Base-by-base conservation (phyloP, 495 filamentous ascomycete species). In the Rhypophila decipiens region DNA sequence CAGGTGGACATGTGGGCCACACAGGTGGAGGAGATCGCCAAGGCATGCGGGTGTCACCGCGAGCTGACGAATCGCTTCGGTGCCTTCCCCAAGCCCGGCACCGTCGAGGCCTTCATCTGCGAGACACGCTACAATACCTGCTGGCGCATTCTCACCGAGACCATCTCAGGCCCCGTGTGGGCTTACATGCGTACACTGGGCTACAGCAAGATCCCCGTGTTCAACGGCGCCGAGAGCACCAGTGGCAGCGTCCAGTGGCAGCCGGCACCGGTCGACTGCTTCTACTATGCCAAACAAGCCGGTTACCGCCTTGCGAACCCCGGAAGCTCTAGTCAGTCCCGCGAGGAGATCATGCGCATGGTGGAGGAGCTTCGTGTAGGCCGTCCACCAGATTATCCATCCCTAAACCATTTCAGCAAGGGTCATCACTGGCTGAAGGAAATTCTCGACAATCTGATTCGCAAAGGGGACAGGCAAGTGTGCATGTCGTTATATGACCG, bases 121-220 rank as follows among this genome's bases (percentile, higher is more conserved):
- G 34, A 55, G 39, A 37, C 44, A n/a, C 52, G 52, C 20, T 55
- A 47, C 48, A 39, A 42, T 5, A 21, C 39, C 4, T 47, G 48
- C 48, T 55, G 52, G 52, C 44, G 43, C n/a, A 51, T 55, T 20
- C 52, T 55, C 4, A 24, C 31, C 31, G 52, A 47, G 42, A 51
- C 52, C 42, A 46, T 55, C 17, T 55, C 52, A 13, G 47, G 47
- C 19, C 39, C 38, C 13, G 49, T 51, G 37, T 55, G 52, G 52
- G 43, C 52, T 3, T 55, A 55, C 48, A 55, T 55, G 52, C 52
- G 52, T 24, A 40, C 35, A 4, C 34, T 55, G 18, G 52, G 52
- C 11, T 51, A 47, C 34, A 46, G 39, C 39, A 36, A 34, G 38
- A 51, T 55, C 17, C 52, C 48, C 24, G 42, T 55, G 18, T 55